Evolutionary conservation across 2,329 filamentous ascomycete genomes (phyloP).

Genomic region (Lasiodiplodia citricola): DNA sequence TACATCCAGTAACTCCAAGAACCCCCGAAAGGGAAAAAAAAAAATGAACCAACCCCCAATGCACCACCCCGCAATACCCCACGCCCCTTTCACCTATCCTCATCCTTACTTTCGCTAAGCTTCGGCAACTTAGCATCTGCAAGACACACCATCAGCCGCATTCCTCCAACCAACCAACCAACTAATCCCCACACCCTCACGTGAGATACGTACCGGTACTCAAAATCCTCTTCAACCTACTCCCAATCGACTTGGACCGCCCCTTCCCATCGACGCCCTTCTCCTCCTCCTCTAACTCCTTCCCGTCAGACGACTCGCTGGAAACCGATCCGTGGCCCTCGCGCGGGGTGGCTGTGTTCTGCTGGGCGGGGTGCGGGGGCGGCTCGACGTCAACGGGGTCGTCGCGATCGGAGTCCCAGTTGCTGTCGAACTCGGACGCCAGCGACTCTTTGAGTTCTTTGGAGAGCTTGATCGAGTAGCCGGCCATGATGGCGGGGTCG

Average conservation of each 20-base stretch:
- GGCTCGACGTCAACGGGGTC: background rate
- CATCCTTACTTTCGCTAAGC: background rate
- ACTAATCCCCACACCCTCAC: too few relatives aligned
- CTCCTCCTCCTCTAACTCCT: background rate
- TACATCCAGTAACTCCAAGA: background rate
- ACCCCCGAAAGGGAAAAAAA: background rate
- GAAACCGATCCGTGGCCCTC: background rate
- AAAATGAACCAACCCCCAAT: background rate
- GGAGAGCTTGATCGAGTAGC: background rate
- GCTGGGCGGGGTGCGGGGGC: background rate
- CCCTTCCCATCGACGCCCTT: background rate
- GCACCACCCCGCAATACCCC: too few relatives aligned
- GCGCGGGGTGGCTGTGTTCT: background rate
- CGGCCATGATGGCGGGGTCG: background rate
- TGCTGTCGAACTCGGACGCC: background rate
- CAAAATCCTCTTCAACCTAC: background rate
- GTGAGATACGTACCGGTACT: background rate
- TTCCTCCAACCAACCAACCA: too few relatives aligned
- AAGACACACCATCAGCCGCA: background rate
- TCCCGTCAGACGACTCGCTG: background rate
- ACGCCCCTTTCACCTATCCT: background rate
- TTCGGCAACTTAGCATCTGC: background rate
- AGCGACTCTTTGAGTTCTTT: conserved; percentile 6
- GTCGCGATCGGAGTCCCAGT: background rate
- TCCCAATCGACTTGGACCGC: background rate